These are phyloP conservation scores for Neohortaea acidophila DNA, from an alignment of 495 filamentous ascomycete genomes.

Conservation along the genomic window DNA sequence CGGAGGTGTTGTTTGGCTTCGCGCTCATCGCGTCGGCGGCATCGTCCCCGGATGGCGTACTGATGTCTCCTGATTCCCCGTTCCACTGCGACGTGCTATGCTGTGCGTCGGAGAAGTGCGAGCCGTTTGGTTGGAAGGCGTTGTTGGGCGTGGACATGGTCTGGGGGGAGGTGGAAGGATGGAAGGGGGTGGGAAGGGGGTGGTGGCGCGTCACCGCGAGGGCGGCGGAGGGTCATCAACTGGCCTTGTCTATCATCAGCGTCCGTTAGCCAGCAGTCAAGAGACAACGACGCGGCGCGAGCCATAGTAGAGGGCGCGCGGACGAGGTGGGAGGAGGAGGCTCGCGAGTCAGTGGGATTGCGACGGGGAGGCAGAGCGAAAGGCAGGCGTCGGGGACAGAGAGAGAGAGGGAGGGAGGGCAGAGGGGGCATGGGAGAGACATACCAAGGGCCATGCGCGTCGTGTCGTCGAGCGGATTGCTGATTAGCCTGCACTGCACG, in stretches of 20 bases:
- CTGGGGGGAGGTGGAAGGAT: neutral
- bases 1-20: constrained; percentile 3
- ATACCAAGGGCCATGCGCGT: no score
- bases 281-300: neutral
- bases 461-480: no score
- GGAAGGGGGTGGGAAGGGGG: neutral
- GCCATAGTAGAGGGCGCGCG: neutral
- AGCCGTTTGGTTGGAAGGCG: neutral
- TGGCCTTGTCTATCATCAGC: neutral
- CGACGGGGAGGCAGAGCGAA: neutral
- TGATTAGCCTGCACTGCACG: no score
- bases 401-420: neutral
- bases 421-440: neutral
- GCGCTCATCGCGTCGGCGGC: neutral
- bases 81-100: constrained; percentile 8
- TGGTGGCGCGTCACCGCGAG: constrained; percentile 1
- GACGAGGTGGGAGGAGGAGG: neutral
- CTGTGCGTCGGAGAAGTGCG: constrained; percentile 1
- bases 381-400: neutral
- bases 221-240: constrained; percentile 2
- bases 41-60: constrained; percentile 1
- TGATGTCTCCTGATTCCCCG: constrained; percentile 9
- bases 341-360: neutral
- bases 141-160: constrained; percentile 8
- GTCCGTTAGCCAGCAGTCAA: neutral